Percentiles rank a stretch among this genome's conserved stretches.
phyloP scores from a whole-genome alignment of 345 rosid genomes.

The Physaria fendleri region DNA sequence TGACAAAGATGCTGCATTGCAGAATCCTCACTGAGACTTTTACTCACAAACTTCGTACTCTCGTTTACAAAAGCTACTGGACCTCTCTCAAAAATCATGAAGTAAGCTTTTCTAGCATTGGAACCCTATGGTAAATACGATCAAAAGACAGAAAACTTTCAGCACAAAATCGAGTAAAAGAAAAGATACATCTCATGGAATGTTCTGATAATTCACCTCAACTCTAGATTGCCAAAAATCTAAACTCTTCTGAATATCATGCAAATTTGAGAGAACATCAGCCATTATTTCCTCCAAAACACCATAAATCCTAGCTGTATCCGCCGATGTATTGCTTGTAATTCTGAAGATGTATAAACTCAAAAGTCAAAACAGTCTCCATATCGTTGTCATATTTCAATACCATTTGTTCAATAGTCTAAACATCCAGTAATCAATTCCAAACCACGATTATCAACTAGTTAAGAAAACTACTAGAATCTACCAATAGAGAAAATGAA shows the following conservation, averaged over 20 bases:
- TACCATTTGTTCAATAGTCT: too few relatives aligned
- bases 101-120: constrained; percentile 55
- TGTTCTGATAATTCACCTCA: constrained; percentile 44
- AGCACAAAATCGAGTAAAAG: not conserved
- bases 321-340: constrained; percentile 34
- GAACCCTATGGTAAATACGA: constrained; percentile 44
- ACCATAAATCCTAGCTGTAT: constrained; percentile 39
- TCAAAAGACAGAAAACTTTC: not conserved
- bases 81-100: constrained; percentile 88
- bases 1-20: constrained; percentile 48
- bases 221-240: constrained; percentile 77
- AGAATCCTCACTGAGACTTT: constrained; percentile 38
- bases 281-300: constrained; percentile 69
- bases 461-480: not conserved
- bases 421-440: not conserved
- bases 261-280: constrained; percentile 45
- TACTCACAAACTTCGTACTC: constrained; percentile 37
- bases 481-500: constrained; percentile 1
- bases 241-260: constrained; percentile 60
- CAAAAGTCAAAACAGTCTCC: constrained; percentile 17
- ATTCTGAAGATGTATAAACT: constrained; percentile 9
- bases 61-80: constrained; percentile 66
- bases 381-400: not conserved
- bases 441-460: constrained; percentile 5
- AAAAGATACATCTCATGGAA: not conserved